Base-by-base conservation (phyloP, 305 asterid species). In the Fraxinus platypoda region DNA sequence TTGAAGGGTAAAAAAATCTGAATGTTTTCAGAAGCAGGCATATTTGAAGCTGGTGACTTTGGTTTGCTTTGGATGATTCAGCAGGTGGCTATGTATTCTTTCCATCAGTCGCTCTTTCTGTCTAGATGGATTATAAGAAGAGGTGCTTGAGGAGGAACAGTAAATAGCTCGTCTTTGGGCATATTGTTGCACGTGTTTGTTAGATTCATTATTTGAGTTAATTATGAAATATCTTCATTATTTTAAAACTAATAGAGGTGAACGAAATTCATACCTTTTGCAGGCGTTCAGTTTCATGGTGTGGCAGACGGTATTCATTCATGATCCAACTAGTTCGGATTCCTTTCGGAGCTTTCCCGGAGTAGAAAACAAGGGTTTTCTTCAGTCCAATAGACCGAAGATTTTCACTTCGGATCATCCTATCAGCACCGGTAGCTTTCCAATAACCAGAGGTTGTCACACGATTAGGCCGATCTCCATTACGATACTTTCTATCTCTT, bases 381-480 rank as follows among this genome's bases (percentile, higher is more conserved):
- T 94, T 94, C 77, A 94, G 90, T 41, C 98, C 98, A 57, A 94
- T 94, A 0, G 97, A 86, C 84, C 92, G 76, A 30, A 78, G 79
- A 80, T 81, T 90, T 81, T 94, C 98, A 0, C 84, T 86, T 68
- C 94, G 41, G 74, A 94, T 94, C 98, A 91, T 92, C 74, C 97
- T 84, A 80, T 94, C 98, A 0, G 98, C 98, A 9, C 98, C 98
- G 0, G 98, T 94, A 1, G 98, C 98, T 86, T 94, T 94, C 98
- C 98, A 94, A 43, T 94, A 94, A 0, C 98, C 98, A 6, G 98
- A 94, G 9, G 94, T 94, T 26, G 98, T 94, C 52, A 94, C 98
- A 1, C 98, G 93, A 59, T 94, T 94, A 4, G 98, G 98, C 81
- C 98, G 87, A 87, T 94, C 98, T 0, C 98, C 98, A 64, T 94